Percentiles rank a stretch among this genome's conserved stretches.
These are phyloP conservation scores for Prunus yedoensis DNA, from an alignment of 331 rosid genomes.

Conservation along the genomic window DNA sequence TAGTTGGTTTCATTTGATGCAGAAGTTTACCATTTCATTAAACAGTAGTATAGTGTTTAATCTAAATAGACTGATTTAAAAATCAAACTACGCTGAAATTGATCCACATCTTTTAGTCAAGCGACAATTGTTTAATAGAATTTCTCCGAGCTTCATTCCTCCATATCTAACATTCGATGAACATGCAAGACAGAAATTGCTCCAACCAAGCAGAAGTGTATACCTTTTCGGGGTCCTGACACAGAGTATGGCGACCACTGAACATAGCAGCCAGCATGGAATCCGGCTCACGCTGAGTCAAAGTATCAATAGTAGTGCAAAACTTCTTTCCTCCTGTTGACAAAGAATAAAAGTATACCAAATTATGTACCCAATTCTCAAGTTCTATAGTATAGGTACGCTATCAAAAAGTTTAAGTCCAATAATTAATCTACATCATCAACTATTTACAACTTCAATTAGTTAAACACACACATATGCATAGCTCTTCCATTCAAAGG, in stretches of 20 bases:
- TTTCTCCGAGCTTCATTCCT: too few relatives aligned
- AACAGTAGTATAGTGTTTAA: background rate
- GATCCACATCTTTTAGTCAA: background rate
- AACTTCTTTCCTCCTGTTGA: constrained; percentile 79
- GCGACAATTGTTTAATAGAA: too few relatives aligned
- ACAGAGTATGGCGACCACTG: constrained; percentile 65
- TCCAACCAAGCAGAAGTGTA: background rate
- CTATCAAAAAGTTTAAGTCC: background rate
- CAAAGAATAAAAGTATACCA: background rate
- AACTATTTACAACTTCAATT: background rate
- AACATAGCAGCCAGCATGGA: constrained; percentile 96
- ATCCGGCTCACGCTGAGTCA: constrained; percentile 85
- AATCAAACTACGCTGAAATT: background rate
- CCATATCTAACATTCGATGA: too few relatives aligned
- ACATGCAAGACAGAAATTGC: background rate
- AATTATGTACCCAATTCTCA: background rate
- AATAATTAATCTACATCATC: background rate
- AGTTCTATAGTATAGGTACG: background rate
- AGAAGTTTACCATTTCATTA: background rate
- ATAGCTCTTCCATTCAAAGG: background rate
- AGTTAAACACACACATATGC: background rate
- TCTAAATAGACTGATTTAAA: background rate
- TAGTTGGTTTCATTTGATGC: background rate
- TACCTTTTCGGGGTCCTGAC: constrained; percentile 59
- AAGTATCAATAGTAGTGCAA: constrained; percentile 69